Evolutionary conservation across 176 grass and related monocot genomes (phyloP), one percentile per base, ranked within the genome.

Genomic region (Rhipidocladum racemiflorum): DNA sequence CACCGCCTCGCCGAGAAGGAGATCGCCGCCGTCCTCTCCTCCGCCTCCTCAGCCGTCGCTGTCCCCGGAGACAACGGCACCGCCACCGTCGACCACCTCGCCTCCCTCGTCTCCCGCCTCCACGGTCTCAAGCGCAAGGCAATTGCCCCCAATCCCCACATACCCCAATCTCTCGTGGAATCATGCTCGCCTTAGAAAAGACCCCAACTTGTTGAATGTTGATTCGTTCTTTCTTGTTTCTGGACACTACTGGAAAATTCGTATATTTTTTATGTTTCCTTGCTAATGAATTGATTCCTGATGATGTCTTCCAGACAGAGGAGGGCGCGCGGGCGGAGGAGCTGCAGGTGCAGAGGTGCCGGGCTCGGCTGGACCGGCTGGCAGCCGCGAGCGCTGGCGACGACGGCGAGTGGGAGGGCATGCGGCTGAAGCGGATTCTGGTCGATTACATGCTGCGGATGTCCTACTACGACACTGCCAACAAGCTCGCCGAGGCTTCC

Each of bases 371-470:
- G 59, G 87, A 99, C 44, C 91, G 90, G 44, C 66, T 99, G 85
- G 91, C 82, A 0, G 79, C 89, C 0, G 83, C 87, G 12, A 77
- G 62, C 32, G 57, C 83, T 1, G 88, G 94, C 13, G 87, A 93
- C 7, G 84, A 88, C 18, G 44, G 21, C 1, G 84, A 87, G 53
- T 99, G 93, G 91, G 92, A 90, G 28, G 88, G 88, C 12, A n/a
- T 83, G 44, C 86, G 93, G 36, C 87, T 96, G 39, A 96, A 90
- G 83, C 80, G 93, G 70, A 74, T 99, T 80, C 80, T 99, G n/a
- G 92, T 99, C 18, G 97, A 99, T 87, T 99, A 96, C 81, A 92
- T 99, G 97, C 87, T 99, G 48, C 91, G 97, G 6, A 96, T 99
- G 91, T 96, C 91, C 4, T 99, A 96, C 70, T 99, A 96, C 13